Conservation (phyloP, 257 asterid species). For the Nicotiana attenuata region DNA sequence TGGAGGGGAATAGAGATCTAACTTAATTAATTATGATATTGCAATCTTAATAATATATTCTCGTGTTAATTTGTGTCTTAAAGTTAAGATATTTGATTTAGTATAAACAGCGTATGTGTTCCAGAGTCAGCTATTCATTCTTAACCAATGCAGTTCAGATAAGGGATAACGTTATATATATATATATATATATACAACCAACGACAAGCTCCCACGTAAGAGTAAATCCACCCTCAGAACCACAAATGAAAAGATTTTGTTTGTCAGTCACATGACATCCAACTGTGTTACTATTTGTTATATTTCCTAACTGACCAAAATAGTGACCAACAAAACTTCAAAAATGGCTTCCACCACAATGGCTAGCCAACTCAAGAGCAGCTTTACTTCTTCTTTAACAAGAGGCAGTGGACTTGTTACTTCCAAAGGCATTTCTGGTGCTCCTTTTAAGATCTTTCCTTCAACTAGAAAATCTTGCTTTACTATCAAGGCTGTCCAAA, state of each 20-base stretch:
- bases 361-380: conserved; percentile 81
- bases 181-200: conserved; percentile 33
- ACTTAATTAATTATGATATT: too few species aligned
- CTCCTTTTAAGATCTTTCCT: conserved; percentile 62
- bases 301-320: conserved; percentile 9
- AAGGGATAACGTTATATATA: conserved; percentile 49
- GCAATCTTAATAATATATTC: too few species aligned
- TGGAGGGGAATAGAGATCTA: too few species aligned
- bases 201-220: conserved; percentile 24
- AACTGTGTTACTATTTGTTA: conserved; percentile 10
- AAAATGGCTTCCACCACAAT: conserved; percentile 67
- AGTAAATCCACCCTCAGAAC: conserved; percentile 21
- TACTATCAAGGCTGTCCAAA: conserved; percentile 64
- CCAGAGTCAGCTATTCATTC: not conserved
- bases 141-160: conserved; percentile 23
- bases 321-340: not conserved
- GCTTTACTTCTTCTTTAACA: conserved; percentile 45
- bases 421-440: conserved; percentile 80
- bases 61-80: too few species aligned
- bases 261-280: conserved; percentile 16
- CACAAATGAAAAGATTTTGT: conserved; percentile 53
- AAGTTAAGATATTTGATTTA: too few species aligned
- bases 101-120: too few species aligned
- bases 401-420: conserved; percentile 32
- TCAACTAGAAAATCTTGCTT: conserved; percentile 51